phyloP scores from a whole-genome alignment of 345 rosid species.

The Citrus maxima region DNA sequence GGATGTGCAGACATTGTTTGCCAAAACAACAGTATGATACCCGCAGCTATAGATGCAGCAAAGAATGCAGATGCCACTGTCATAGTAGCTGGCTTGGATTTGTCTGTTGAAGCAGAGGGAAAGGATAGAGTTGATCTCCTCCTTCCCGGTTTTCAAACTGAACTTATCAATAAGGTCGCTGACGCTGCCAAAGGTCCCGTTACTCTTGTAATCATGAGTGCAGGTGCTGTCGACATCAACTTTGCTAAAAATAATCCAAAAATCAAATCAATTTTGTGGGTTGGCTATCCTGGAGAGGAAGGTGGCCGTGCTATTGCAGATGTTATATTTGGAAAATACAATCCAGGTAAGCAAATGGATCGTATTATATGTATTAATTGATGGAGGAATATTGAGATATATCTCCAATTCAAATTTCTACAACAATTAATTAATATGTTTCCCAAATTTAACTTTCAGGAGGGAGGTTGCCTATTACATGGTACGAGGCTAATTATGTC shows the following conservation, averaged over 20 bases:
- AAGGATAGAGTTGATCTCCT: conserved; percentile 47
- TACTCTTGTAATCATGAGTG: conserved; percentile 57
- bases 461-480: conserved; percentile 53
- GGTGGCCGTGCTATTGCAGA: conserved; percentile 74
- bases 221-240: conserved; percentile 46
- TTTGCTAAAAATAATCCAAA: conserved; percentile 36
- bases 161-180: conserved; percentile 45
- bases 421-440: too few species aligned
- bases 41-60: conserved; percentile 31
- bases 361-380: background rate
- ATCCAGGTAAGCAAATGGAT: conserved; percentile 41
- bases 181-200: conserved; percentile 46
- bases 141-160: conserved; percentile 53
- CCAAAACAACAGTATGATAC: conserved; percentile 26
- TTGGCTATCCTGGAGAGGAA: conserved; percentile 63
- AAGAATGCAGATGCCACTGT: conserved; percentile 45
- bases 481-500: conserved; percentile 35
- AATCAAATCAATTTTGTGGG: conserved; percentile 50
- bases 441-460: conserved; percentile 25
- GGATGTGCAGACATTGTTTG: conserved; percentile 55
- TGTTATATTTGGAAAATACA: conserved; percentile 51
- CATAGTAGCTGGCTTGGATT: conserved; percentile 41
- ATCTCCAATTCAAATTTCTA: background rate
- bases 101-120: conserved; percentile 48
- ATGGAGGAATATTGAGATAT: background rate